phyloP scores from a whole-genome alignment of 2,329 filamentous ascomycete species.

The Thermoascus crustaceus region DNA sequence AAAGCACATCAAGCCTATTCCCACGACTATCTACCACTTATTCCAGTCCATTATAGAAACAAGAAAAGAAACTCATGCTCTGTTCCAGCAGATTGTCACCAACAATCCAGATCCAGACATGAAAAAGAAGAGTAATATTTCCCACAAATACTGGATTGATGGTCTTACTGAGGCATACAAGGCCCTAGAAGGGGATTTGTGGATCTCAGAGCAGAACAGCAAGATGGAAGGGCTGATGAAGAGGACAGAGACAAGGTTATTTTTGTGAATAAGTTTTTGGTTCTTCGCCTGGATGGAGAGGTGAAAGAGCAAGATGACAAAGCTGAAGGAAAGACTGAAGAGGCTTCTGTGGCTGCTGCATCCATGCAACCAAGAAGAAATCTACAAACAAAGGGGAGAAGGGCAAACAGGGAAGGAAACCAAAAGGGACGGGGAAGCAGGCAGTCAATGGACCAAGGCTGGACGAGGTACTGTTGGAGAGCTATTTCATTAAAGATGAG shows the following conservation, averaged over 20 bases:
- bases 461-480: slow-evolving; percentile 38
- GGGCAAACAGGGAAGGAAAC: slow-evolving; percentile 20
- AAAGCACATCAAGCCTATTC: too few species aligned
- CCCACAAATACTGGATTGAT: slow-evolving; percentile 40
- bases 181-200: slow-evolving; percentile 25
- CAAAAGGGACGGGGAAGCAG: slow-evolving; percentile 14
- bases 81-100: too few species aligned
- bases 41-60: too few species aligned
- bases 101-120: slow-evolving; percentile 30
- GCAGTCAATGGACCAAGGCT: slow-evolving; percentile 12
- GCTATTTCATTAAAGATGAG: slow-evolving; percentile 37
- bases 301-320: slow-evolving; percentile 11
- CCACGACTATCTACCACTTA: too few species aligned
- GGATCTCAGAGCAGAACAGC: slow-evolving; percentile 11
- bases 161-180: slow-evolving; percentile 30
- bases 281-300: slow-evolving; percentile 15
- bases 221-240: slow-evolving; percentile 5
- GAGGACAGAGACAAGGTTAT: slow-evolving; percentile 18
- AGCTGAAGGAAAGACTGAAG: slow-evolving; percentile 9
- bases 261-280: slow-evolving; percentile 22
- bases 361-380: slow-evolving; percentile 11
- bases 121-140: slow-evolving; percentile 30
- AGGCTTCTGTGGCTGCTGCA: slow-evolving; percentile 7
- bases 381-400: slow-evolving; percentile 19
- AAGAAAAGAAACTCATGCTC: too few species aligned